Evolutionary conservation across 2,329 filamentous ascomycete species (phyloP).

Genomic region (Celoporthe dispersa): DNA sequence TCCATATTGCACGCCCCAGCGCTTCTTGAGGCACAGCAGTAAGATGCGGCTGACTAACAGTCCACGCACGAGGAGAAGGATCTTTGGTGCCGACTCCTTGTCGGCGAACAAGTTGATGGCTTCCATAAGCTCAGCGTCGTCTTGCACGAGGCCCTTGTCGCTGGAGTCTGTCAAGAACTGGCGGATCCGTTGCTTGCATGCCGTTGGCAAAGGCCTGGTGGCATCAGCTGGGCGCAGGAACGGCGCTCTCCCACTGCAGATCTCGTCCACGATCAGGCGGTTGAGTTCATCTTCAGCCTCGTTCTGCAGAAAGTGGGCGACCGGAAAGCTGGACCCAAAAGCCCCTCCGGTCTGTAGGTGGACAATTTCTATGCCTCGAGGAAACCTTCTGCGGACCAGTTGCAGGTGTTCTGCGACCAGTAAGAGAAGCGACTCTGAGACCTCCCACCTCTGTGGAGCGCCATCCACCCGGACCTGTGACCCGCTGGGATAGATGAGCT

Average conservation of each 20-base stretch:
- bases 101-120: constrained; percentile 39
- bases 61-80: constrained; percentile 64
- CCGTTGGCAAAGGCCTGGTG: constrained; percentile 29
- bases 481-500: constrained; percentile 62
- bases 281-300: constrained; percentile 52
- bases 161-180: constrained; percentile 35
- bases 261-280: constrained; percentile 44
- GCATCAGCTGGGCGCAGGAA: constrained; percentile 41
- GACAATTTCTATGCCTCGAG: constrained; percentile 52
- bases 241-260: constrained; percentile 40
- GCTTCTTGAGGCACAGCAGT: constrained; percentile 61
- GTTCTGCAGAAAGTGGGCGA: constrained; percentile 58
- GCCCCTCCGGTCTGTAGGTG: constrained; percentile 34
- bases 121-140: constrained; percentile 31
- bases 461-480: constrained; percentile 53
- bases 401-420: constrained; percentile 45
- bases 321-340: constrained; percentile 49
- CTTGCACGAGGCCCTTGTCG: constrained; percentile 22
- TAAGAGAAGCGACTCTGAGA: constrained; percentile 46
- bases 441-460: constrained; percentile 56
- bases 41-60: constrained; percentile 65
- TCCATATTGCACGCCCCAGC: constrained; percentile 71
- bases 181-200: constrained; percentile 20
- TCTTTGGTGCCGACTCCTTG: constrained; percentile 37
- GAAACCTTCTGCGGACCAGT: constrained; percentile 44